Base-by-base conservation (phyloP, 2,329 filamentous ascomycete genomes). In the Pyrenophora tritici-repentis region DNA sequence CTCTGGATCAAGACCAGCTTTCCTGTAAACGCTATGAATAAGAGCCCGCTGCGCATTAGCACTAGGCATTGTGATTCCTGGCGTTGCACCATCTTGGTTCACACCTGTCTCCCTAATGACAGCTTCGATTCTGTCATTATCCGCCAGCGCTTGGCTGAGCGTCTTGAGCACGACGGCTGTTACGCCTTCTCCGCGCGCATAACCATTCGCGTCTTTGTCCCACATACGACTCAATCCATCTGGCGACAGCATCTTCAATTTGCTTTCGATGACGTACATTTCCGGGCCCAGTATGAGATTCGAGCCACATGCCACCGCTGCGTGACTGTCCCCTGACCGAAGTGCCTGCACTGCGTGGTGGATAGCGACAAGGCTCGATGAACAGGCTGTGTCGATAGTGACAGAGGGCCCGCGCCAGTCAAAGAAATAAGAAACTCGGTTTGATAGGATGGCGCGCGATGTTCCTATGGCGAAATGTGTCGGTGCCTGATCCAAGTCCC, bases 121-220 rank as follows among this genome's bases (percentile, higher is more conserved):
- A 35, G 71, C 72, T 29, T 78, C 72, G 22, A 82, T 76, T 3
- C 71, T 58, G 52, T 81, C 78, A 1, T 75, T 75, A 57, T 80
- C 75, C 0, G 50, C 65, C 3, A 85, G 47, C 0, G 84, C 84
- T 1, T 74, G 64, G 4, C 62, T 67, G 1, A 85, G 60, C 1
- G 64, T 71, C 62, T 86, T 86, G 0, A 86, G 55, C 0, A 85
- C 66, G 0, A 86, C 55, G 0, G 73, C 68, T 0, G 76, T 76
- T 9, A 83, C 65, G 0, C 81, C 82, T 43, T 86, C 83, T 9
- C 79, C 81, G 0, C 81, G 75, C 22, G 73, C 79, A 63, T 75
- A 82, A 6, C 80, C 82, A 55, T 82, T 68, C 0, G 79, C 82
- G 2, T 62, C 42, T 0, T 62, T 67, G 12, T 69, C 67, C 66